Percentiles rank a stretch among this genome's conserved stretches.
phyloP scores from a whole-genome alignment of 768 basidiomycete genomes.

The Leucogyrophana mollusca region DNA sequence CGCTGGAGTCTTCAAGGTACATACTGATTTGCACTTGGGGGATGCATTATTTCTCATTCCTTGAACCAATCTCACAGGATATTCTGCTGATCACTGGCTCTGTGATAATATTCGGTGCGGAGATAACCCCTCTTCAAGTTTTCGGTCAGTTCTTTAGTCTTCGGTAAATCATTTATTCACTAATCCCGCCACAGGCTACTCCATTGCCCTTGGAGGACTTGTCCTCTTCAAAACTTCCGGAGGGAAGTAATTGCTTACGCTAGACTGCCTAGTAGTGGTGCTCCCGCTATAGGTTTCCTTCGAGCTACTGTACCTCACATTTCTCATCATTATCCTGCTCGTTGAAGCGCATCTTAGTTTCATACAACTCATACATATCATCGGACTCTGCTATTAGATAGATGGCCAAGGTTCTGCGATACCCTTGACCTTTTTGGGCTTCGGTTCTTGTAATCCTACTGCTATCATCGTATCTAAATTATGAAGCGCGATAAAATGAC shows the following conservation, averaged over 20 bases:
- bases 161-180: slow-evolving; percentile 1
- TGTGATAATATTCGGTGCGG: slow-evolving; percentile 80
- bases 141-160: slow-evolving; percentile 49
- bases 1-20: slow-evolving; percentile 89
- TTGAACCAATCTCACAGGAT: slow-evolving; percentile 52
- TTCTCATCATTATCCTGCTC: too few species aligned
- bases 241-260: slow-evolving; percentile 48
- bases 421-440: background rate
- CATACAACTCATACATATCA: background rate
- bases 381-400: background rate
- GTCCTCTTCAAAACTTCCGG: slow-evolving; percentile 81
- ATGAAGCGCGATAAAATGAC: too few species aligned
- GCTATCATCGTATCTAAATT: background rate
- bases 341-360: background rate
- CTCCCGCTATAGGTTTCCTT: background rate
- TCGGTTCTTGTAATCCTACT: background rate
- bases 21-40: slow-evolving; percentile 10
- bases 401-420: slow-evolving; percentile 1
- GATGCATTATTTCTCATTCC: background rate
- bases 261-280: too few species aligned
- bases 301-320: too few species aligned
- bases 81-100: slow-evolving; percentile 93
- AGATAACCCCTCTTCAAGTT: slow-evolving; percentile 80
- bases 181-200: slow-evolving; percentile 59
- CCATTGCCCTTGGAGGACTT: slow-evolving; percentile 81